Evolutionary conservation across 768 basidiomycete species (phyloP).

Genomic region (Termitomyces sp.): DNA sequence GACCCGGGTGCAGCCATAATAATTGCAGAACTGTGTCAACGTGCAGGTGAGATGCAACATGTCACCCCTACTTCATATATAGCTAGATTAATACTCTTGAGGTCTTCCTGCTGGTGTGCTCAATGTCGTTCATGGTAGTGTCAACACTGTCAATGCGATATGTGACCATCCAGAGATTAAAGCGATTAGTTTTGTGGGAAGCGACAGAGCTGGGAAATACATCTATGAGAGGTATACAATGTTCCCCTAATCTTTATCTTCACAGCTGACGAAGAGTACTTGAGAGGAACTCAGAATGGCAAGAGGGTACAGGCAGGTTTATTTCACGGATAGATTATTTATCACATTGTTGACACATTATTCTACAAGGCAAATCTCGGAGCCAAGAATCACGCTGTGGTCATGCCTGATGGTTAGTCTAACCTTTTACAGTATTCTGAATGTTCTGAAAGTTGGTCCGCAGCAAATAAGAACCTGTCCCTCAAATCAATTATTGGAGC

Average conservation of each 20-base stretch:
- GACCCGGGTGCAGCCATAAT: conserved; percentile 98
- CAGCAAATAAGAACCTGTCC: conserved; percentile 88
- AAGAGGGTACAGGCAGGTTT: conserved; percentile 77
- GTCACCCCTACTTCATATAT: neutral
- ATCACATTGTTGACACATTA: neutral
- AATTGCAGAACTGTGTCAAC: conserved; percentile 89
- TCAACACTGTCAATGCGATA: conserved; percentile 87
- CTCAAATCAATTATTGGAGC: conserved; percentile 91
- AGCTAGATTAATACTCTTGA: conserved; percentile 15
- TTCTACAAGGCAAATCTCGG: conserved; percentile 56
- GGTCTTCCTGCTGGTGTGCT: conserved; percentile 85
- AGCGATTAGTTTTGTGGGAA: conserved; percentile 96
- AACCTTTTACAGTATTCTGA: neutral
- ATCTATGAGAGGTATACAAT: conserved; percentile 77
- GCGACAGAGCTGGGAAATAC: conserved; percentile 87
- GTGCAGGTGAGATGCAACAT: conserved; percentile 49
- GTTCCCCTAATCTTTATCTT: neutral
- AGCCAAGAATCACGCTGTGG: conserved; percentile 91
- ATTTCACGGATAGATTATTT: neutral
- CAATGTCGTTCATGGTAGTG: conserved; percentile 87
- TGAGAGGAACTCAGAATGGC: conserved; percentile 75
- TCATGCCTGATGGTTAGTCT: conserved; percentile 86
- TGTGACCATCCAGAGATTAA: conserved; percentile 89
- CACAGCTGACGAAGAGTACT: conserved; percentile 2
- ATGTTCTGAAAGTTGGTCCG: neutral